Conservation (phyloP, 108 stramenopile genomes). For the Cyclotella choctawhatcheeana region DNA sequence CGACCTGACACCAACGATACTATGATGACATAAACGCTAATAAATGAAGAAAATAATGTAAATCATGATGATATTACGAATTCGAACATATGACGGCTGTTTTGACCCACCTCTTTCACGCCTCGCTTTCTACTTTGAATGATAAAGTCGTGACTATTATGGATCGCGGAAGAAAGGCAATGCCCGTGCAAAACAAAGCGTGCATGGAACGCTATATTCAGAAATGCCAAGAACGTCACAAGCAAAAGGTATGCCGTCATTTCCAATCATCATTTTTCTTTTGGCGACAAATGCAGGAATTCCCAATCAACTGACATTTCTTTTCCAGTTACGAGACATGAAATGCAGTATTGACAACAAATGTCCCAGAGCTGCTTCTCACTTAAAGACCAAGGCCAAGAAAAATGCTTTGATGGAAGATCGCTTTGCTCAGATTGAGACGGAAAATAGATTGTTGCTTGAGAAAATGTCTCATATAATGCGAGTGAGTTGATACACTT, state of each 20-base stretch:
- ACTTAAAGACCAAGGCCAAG: slow-evolving; percentile 78
- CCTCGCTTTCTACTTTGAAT: background rate
- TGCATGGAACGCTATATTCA: slow-evolving; percentile 72
- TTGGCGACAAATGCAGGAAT: no score
- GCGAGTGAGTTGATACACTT: slow-evolving; percentile 40
- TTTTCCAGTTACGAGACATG: slow-evolving; percentile 75
- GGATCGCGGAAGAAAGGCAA: slow-evolving; percentile 81
- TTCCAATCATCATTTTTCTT: background rate
- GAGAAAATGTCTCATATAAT: slow-evolving; percentile 91
- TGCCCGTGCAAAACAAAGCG: slow-evolving; percentile 83
- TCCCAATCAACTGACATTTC: no score
- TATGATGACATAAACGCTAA: background rate
- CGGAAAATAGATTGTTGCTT: slow-evolving; percentile 84
- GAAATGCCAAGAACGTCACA: slow-evolving; percentile 63
- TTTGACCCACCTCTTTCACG: background rate
- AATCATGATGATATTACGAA: slow-evolving; percentile 9
- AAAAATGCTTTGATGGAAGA: slow-evolving; percentile 85
- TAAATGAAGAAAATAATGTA: slow-evolving; percentile 6
- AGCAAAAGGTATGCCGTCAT: slow-evolving; percentile 55
- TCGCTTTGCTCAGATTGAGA: slow-evolving; percentile 77
- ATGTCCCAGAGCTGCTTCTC: slow-evolving; percentile 60
- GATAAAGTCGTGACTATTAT: slow-evolving; percentile 35
- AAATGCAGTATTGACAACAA: slow-evolving; percentile 86
- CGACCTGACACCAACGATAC: no score
- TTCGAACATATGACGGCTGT: background rate